phyloP scores from a whole-genome alignment of 805 yeast species.

The Candida ipomoeae region DNA sequence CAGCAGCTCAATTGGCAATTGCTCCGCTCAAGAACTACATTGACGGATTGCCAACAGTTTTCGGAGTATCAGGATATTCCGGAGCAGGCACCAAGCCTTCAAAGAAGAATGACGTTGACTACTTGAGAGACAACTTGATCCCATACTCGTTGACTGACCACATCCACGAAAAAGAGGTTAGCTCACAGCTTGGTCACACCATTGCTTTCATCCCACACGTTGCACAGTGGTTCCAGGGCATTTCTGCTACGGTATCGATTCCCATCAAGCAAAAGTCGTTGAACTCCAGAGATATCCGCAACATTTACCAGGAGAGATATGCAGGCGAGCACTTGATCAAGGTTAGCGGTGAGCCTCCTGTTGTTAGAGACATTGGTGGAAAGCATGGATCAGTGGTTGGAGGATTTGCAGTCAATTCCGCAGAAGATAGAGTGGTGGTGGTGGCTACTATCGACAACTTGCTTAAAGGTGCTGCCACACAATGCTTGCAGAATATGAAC shows the following conservation, averaged over 20 bases:
- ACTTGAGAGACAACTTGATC: conserved; percentile 76
- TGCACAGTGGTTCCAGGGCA: conserved; percentile 99
- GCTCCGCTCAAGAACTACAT: conserved; percentile 75
- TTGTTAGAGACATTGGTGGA: conserved; percentile 85
- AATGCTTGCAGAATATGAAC: conserved; percentile 94
- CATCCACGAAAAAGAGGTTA: conserved; percentile 92
- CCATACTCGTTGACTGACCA: conserved; percentile 97
- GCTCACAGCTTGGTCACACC: conserved; percentile 67
- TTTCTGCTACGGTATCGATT: conserved; percentile 83
- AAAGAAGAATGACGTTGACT: conserved; percentile 81
- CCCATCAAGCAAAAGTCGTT: conserved; percentile 68
- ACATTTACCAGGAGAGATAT: conserved; percentile 82
- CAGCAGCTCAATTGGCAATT: conserved; percentile 92
- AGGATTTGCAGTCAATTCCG: conserved; percentile 89
- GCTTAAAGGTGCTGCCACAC: conserved; percentile 98
- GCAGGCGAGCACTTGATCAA: conserved; percentile 81
- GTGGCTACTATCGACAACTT: conserved; percentile 95
- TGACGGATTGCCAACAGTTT: conserved; percentile 73
- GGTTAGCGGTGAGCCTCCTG: conserved; percentile 87
- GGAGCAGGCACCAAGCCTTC: conserved; percentile 99
- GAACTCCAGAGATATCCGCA: conserved; percentile 77
- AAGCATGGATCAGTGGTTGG: conserved; percentile 95
- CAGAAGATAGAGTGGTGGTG: conserved; percentile 84
- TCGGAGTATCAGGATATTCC: conserved; percentile 97
- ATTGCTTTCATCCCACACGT: conserved; percentile 96